Evolutionary conservation across 345 rosid genomes (phyloP), one percentile per base, ranked within the genome.

Genomic region (Linum usitatissimum): DNA sequence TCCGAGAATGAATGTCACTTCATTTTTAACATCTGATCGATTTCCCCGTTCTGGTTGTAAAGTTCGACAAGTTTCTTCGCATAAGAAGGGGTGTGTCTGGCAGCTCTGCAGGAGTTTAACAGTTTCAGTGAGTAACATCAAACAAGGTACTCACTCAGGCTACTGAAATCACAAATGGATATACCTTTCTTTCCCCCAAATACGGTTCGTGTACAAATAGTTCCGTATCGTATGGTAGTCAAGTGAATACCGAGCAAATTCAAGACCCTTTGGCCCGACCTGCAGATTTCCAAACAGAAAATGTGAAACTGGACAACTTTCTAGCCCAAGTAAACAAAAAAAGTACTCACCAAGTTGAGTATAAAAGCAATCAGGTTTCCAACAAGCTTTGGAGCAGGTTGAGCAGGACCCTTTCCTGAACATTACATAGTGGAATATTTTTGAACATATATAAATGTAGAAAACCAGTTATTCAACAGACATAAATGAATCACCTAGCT

Each of bases 201-300:
- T 57, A 1, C 98, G 96, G 66, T 81, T 82, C 2, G 81, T 78
- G 39, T 92, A 68, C 79, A 92, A 70, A 70, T 81, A 89, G 79
- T 92, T 92, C 77, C 98, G 79, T 72, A 92, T 88, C 4, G 98
- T 92, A 78, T 89, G 98, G 78, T 92, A 92, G 73, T 92, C 96
- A 9, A 89, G 87, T 20, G 93, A 92, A 78, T 88, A 92, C 53
- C 95, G 89, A 14, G 98, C 98, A 72, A 89, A 92, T 78, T 92
- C 98, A 66, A 92, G 76, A 65, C 98, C 98, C 74, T 86, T 92
- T 1, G 98, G 98, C 20, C 96, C 91, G 78, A 92, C 76, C 98
- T 89, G 79, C 51, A 45, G 51, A 13, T 65, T 75, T 53, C 63
- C 53, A 65, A 40, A 13, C n/a, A 39, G 20, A 8, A 14, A 55